These are phyloP conservation scores for Nigrograna mackinnonii DNA, from an alignment of 2,329 filamentous ascomycete genomes.

Conservation along the genomic window DNA sequence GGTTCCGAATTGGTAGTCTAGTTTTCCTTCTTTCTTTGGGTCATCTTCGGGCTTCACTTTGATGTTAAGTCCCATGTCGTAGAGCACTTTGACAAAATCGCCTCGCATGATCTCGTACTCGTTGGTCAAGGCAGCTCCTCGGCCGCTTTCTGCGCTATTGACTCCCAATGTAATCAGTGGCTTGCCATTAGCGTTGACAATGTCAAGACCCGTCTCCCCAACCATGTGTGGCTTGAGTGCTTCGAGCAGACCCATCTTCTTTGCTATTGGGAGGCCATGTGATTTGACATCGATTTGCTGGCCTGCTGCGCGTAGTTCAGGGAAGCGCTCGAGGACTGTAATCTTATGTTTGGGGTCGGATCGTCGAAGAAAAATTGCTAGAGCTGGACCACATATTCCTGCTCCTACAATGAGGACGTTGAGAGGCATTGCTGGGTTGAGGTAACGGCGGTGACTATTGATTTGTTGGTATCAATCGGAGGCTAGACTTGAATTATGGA, in stretches of 20 bases:
- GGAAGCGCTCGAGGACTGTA: conserved; percentile 48
- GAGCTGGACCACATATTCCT: conserved; percentile 35
- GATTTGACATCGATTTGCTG: conserved; percentile 57
- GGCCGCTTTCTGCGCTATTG: conserved; percentile 46
- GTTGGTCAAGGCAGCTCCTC: conserved; percentile 44
- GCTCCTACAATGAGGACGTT: conserved; percentile 33
- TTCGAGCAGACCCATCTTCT: conserved; percentile 53
- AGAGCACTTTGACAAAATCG: conserved; percentile 53
- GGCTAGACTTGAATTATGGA: too few species aligned
- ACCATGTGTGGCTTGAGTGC: conserved; percentile 40
- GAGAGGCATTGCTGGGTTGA: conserved; percentile 19
- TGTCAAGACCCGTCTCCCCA: conserved; percentile 49
- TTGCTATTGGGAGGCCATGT: conserved; percentile 52
- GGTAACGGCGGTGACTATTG: too few species aligned
- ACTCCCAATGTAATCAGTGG: conserved; percentile 41
- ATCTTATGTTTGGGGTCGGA: conserved; percentile 35
- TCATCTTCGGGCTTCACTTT: not conserved
- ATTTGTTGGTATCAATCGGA: too few species aligned
- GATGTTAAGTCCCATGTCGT: conserved; percentile 37
- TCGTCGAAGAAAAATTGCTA: conserved; percentile 56
- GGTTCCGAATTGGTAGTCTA: conserved; percentile 31
- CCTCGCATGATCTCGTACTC: conserved; percentile 65
- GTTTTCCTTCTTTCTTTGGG: conserved; percentile 9
- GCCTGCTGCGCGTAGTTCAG: conserved; percentile 49
- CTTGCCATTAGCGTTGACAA: conserved; percentile 45